Evolutionary conservation across 2,329 filamentous ascomycete genomes (phyloP), one percentile per base, ranked within the genome.

Genomic region (Didymella keratinophila): DNA sequence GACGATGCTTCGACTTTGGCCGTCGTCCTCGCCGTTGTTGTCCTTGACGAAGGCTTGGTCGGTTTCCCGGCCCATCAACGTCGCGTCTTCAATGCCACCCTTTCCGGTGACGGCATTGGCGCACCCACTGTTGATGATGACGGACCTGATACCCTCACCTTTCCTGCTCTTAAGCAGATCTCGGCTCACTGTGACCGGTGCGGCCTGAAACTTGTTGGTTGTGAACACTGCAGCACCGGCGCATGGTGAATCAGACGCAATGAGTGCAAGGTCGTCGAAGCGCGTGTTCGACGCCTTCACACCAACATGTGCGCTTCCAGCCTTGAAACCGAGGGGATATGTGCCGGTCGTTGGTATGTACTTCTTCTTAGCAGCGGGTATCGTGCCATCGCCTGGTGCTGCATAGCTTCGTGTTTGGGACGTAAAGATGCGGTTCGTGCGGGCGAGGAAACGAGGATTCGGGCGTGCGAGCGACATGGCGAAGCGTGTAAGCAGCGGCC

Each of bases 201-300:
- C 95, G 18, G 95, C 95, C 79, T 97, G 93, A 80, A 99, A 99
- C 78, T 94, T 93, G 82, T 99, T 99, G 78, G 93, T 96, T 53
- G 95, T 99, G 81, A 98, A 97, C 44, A 98, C 93, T 7, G 93
- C 95, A 0, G 93, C 92, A 10, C 90, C 93, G 7, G 91, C 85
- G 77, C 93, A 97, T 53, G 93, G 92, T 51, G 84, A 84, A 70
- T 97, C 92, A 7, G 95, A 98, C 18, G 89, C 88, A 64, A 99
- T 85, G 66, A 99, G 84, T 34, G 93, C 92, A 48, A 99, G 85
- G 76, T 99, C 95, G 30, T 94, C 93, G 78, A 93, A 93, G 63
- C 87, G 90, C 49, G 91, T 97, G 80, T 98, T 98, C 65, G 89
- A 89, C 14, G 93, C 87, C 81, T 99, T 99, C 69, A 99, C 93